Percentiles rank a stretch among this genome's conserved stretches.
Conservation (phyloP, 495 filamentous ascomycete species). For the Usnea hakonensis region DNA sequence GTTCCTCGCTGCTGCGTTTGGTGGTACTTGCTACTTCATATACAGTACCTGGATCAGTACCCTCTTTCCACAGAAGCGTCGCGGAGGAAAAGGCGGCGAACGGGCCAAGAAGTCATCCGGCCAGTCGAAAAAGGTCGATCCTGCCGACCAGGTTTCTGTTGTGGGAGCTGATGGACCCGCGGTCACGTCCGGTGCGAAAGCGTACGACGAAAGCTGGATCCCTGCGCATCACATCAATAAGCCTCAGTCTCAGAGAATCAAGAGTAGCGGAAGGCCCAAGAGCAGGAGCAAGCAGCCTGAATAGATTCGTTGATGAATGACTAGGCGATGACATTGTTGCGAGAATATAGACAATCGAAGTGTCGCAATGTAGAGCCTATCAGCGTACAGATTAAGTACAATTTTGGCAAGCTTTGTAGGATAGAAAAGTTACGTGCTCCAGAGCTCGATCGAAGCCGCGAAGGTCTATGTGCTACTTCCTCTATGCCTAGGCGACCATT, state of each 20-base stretch:
- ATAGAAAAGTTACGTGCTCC: not conserved
- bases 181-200: constrained; percentile 57
- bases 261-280: constrained; percentile 60
- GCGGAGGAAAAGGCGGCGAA: constrained; percentile 54
- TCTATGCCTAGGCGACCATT: not conserved
- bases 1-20: constrained; percentile 71
- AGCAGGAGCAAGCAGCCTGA: constrained; percentile 24
- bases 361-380: not conserved
- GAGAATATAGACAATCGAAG: not conserved
- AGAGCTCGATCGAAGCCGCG: not conserved
- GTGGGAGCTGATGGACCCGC: constrained; percentile 62
- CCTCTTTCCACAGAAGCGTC: constrained; percentile 89
- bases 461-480: not conserved
- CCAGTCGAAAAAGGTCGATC: constrained; percentile 56
- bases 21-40: constrained; percentile 82
- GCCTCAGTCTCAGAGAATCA: constrained; percentile 70
- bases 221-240: constrained; percentile 84
- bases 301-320: not conserved
- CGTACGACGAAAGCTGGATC: constrained; percentile 95
- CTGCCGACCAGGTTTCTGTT: constrained; percentile 53
- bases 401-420: not conserved
- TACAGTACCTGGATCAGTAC: constrained; percentile 95
- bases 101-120: constrained; percentile 48
- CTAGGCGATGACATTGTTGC: not conserved
- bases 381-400: not conserved